Evolutionary conservation across 768 basidiomycete species (phyloP).

Genomic region (Myochromella boudieri): DNA sequence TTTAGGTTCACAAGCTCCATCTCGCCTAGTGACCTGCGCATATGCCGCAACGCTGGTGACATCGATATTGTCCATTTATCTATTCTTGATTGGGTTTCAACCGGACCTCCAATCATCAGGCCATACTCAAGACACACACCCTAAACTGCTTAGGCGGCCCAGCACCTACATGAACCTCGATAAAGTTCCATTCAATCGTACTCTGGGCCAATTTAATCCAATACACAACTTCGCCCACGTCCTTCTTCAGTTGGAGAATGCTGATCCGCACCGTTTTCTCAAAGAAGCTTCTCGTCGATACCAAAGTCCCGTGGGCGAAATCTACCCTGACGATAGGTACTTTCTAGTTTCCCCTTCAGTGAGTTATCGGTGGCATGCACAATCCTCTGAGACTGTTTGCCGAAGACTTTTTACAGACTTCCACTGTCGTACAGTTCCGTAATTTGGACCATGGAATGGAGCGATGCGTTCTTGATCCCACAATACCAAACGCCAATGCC

Average conservation of each 20-base stretch:
- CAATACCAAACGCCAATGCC: slow-evolving; percentile 1
- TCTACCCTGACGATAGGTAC: slow-evolving; percentile 12
- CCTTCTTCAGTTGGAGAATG: neutral
- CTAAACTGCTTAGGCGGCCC: neutral
- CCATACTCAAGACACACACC: no score
- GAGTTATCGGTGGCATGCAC: neutral
- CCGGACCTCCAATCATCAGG: no score
- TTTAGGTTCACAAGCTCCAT: neutral
- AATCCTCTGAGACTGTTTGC: no score
- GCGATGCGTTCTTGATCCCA: slow-evolving; percentile 10
- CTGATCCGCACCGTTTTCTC: neutral
- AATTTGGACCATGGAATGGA: slow-evolving; percentile 14
- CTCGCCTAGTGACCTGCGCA: neutral
- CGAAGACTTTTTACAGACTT: slow-evolving; percentile 1
- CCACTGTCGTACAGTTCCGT: slow-evolving; percentile 12
- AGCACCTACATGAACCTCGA: slow-evolving; percentile 3
- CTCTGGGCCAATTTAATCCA: neutral
- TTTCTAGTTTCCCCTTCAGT: slow-evolving; percentile 8
- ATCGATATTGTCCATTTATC: neutral
- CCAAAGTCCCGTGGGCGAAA: neutral
- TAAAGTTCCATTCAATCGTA: neutral
- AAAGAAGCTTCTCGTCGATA: slow-evolving; percentile 1
- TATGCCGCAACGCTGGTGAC: neutral
- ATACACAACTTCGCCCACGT: slow-evolving; percentile 1
- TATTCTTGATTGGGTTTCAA: neutral